These are phyloP conservation scores for Salix viminalis DNA, from an alignment of 345 rosid genomes.

Conservation along the genomic window DNA sequence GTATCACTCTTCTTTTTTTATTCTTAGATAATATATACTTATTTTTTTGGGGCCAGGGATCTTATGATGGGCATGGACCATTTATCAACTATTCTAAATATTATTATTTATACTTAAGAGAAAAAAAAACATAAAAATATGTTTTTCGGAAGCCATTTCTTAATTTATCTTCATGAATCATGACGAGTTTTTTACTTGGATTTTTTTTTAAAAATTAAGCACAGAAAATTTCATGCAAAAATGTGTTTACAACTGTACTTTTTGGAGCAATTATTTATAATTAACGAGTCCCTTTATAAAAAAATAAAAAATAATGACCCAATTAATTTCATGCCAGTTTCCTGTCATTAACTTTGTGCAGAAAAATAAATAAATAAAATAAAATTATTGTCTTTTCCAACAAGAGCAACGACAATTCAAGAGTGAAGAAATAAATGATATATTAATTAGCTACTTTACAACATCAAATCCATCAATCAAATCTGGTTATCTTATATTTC, in stretches of 20 bases:
- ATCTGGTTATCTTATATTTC: not conserved
- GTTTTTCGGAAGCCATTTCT: not conserved
- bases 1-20: too few species aligned
- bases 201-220: not conserved
- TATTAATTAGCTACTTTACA: not conserved
- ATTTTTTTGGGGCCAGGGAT: not conserved
- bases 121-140: not conserved
- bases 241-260: too few species aligned
- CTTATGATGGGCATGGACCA: not conserved
- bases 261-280: too few species aligned
- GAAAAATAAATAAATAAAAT: too few species aligned
- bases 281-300: too few species aligned
- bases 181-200: not conserved
- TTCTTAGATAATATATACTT: not conserved
- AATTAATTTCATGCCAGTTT: not conserved
- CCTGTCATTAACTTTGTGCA: not conserved
- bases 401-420: not conserved
- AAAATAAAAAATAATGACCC: not conserved
- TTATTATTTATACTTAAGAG: not conserved
- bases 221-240: not conserved
- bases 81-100: not conserved
- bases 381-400: too few species aligned
- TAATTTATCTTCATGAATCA: not conserved
- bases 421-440: not conserved
- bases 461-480: not conserved